Base-by-base conservation (phyloP, 176 grass and related monocot genomes). In the Phragmites australis region DNA sequence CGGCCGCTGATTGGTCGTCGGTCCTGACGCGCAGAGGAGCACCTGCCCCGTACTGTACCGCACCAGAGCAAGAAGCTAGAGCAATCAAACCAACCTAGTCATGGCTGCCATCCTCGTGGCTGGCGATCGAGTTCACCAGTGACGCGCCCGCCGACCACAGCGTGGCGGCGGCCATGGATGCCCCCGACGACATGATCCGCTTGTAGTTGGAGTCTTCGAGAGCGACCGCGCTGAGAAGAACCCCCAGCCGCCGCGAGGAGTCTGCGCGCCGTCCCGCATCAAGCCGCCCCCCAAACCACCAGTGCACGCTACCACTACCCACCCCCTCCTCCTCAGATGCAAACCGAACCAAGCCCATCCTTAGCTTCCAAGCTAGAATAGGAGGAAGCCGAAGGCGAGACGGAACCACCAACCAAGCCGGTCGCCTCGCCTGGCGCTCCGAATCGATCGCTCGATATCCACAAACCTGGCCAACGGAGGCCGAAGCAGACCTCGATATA, bases 101-200 rank as follows among this genome's bases (percentile, higher is more conserved):
- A 23, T 86, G 86, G 39, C 58, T 40, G 7, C 51, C 78, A 56
- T 93, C 90, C 6, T 88, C 69, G 34, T 89, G 82, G 65, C 46
- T 87, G 77, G 95, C 81, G 57, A 98, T 94, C 8, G 95, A 91
- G 80, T 81, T 91, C 6, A 93, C 92, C 5, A 98, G 62, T 19
- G 92, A 93, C 1, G 86, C 88, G 27, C 95, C 81, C 0, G 92
- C 92, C 2, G 88, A 89, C 16, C 92, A 83, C 49, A 98, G 79
- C 11, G 69, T 85, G 30, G 95, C 94, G 21, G 95, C 90, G 22
- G 90, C 92, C 65, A 90, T 93, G 44, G 95, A 98, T 14, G 95
- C 95, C 32, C 92, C 92, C 18, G 95, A 98, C 5, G 92, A 98
- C n/a, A 98, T 23, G 77, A 98, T 93, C 75, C 90, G 85, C 90